Evolutionary conservation across 2,329 filamentous ascomycete genomes (phyloP).

Genomic region (Elsinoe batatas): DNA sequence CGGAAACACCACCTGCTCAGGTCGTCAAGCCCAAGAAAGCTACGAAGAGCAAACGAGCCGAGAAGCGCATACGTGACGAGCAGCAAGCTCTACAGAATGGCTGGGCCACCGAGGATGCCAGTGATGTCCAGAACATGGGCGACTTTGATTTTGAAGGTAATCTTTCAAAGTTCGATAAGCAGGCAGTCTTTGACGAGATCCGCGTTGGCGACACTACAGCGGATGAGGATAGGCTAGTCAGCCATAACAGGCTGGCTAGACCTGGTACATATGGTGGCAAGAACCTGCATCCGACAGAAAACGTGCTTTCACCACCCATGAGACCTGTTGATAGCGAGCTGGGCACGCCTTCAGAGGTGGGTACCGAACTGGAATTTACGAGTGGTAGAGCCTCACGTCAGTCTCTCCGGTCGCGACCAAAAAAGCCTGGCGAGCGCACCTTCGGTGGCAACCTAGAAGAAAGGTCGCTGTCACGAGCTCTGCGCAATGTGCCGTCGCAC

Average conservation of each 20-base stretch:
- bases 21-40: conserved; percentile 24
- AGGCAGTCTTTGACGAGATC: conserved; percentile 83
- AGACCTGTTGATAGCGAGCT: conserved; percentile 22
- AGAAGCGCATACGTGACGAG: conserved; percentile 38
- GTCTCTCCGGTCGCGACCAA: conserved; percentile 14
- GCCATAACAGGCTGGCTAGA: conserved; percentile 61
- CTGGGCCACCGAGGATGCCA: conserved; percentile 94
- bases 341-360: conserved; percentile 26
- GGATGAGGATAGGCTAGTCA: conserved; percentile 83
- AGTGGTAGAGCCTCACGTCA: conserved; percentile 24
- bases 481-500: conserved; percentile 8
- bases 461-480: conserved; percentile 10
- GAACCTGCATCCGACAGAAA: conserved; percentile 85
- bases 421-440: background rate
- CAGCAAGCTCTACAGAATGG: conserved; percentile 56
- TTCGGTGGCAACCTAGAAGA: conserved; percentile 1
- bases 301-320: conserved; percentile 59
- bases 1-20: conserved; percentile 29
- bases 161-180: conserved; percentile 90
- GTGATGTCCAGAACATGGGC: conserved; percentile 82
- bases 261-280: conserved; percentile 57
- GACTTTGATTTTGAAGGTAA: conserved; percentile 91
- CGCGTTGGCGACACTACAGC: conserved; percentile 77
- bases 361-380: conserved; percentile 26
- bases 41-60: conserved; percentile 31